Conservation (phyloP, 306 rosid species). For the Glycine soja region DNA sequence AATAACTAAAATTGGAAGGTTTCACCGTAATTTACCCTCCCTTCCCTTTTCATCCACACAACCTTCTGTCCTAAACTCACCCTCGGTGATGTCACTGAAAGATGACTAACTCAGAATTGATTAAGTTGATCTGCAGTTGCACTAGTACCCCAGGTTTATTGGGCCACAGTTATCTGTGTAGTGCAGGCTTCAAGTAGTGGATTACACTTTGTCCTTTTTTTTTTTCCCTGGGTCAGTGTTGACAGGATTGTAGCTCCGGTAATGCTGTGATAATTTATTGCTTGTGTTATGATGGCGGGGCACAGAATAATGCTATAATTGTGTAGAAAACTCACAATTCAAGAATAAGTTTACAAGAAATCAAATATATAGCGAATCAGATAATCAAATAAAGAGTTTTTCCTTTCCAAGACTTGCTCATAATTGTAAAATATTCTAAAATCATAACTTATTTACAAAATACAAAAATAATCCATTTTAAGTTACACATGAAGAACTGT, state of each 20-base stretch:
- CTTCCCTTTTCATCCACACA: background rate
- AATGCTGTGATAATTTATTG: background rate
- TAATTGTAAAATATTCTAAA: background rate
- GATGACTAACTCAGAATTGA: background rate
- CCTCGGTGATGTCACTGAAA: background rate
- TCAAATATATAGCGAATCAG: background rate
- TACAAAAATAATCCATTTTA: background rate
- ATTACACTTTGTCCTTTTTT: background rate
- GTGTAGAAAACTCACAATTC: constrained; percentile 1
- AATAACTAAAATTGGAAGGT: background rate
- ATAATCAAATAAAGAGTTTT: background rate
- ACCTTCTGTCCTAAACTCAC: background rate
- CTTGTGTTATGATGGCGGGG: background rate
- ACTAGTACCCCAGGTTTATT: background rate
- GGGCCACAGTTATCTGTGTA: background rate
- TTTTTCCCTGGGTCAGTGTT: background rate
- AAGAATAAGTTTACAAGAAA: constrained; percentile 14
- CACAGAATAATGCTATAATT: background rate
- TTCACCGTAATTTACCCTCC: background rate
- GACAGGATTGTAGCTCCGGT: background rate
- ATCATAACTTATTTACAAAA: background rate
- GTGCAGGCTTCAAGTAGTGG: constrained; percentile 11
- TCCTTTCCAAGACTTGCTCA: background rate
- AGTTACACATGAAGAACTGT: background rate
- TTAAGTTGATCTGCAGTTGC: background rate